Evolutionary conservation across 1,139 yeast species (phyloP), one percentile per base, ranked within the genome.

Genomic region (Hansenula sp.): DNA sequence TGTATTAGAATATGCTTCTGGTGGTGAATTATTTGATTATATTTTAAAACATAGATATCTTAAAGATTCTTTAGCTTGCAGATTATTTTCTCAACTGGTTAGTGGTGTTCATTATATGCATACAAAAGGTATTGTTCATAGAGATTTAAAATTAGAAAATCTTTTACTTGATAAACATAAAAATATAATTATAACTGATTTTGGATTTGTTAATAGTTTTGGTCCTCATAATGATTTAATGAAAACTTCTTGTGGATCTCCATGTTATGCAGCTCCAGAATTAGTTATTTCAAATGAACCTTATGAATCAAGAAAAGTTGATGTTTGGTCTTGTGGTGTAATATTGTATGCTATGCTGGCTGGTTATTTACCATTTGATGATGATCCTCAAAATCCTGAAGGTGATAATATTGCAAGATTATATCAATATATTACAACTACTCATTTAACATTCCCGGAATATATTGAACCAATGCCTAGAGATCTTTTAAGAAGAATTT

Each of bases 221-320:
- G 74, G 75, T 44, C 67, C 71, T 28, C 74, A 73, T 26, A 75
- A 75, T 50, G 96, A 88, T 59, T 68, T 88, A 41, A 92, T 92
- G 98, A 83, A 82, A 60, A 92, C 98, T 1, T 81, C 92, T 37
- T 92, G 99, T 64, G 99, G 99, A 2, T 87, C 96, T 7, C 98
- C 98, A 0, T 90, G 98, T 62, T 92, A 92, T 62, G 97, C 97
- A 0, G 98, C 98, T 4, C 98, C 98, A 0, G 98, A 92, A 62
- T 69, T 92, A 45, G 98, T 92, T 4, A 82, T 90, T 32, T 82
- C 94, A 13, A 90, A 83, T 52, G 74, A 79, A 41, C 92, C 94
- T 18, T 92, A 92, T 60, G 89, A 85, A 52, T 97, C 96, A n/a
- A 76, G 89, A 48, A 89, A 87, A 61, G 97, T 88, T 20, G 98